phyloP scores from a whole-genome alignment of 1,284 basidiomycete species.

The Apiotrichum laibachii region DNA sequence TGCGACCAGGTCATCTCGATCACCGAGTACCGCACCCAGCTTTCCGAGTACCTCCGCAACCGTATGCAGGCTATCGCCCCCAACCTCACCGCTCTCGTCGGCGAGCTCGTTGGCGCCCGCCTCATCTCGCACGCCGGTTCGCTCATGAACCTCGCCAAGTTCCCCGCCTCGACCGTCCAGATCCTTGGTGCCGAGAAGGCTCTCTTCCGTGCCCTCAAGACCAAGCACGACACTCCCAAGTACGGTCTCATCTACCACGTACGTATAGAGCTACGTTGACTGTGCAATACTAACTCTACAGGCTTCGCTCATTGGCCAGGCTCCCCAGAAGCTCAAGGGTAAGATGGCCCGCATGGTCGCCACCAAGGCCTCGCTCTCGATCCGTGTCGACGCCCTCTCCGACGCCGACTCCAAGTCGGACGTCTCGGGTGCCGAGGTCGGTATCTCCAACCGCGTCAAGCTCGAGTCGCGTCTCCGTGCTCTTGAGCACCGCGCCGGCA shows the following conservation, averaged over 20 bases:
- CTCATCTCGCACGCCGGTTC: conserved; percentile 96
- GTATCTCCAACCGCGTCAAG: conserved; percentile 88
- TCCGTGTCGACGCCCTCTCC: conserved; percentile 92
- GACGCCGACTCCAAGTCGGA: conserved; percentile 89
- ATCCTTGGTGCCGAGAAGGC: conserved; percentile 99
- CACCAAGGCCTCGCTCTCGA: conserved; percentile 92
- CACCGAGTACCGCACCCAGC: conserved; percentile 86
- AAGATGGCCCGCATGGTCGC: conserved; percentile 99
- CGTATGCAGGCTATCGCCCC: conserved; percentile 97
- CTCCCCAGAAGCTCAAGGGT: conserved; percentile 96
- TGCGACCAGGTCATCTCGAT: conserved; percentile 98
- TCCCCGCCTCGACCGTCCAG: conserved; percentile 96
- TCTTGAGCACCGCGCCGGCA: conserved; percentile 77
- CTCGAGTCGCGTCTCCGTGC: conserved; percentile 89
- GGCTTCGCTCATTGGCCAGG: conserved; percentile 92
- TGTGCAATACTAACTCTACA: neutral
- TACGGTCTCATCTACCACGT: conserved; percentile 93
- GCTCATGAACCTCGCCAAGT: conserved; percentile 88
- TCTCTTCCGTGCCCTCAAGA: conserved; percentile 95
- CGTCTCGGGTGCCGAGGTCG: conserved; percentile 74
- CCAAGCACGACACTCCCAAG: conserved; percentile 98
- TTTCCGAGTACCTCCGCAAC: conserved; percentile 92
- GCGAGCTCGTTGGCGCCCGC: conserved; percentile 93
- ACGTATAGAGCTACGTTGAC: neutral
- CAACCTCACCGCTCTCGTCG: conserved; percentile 91